Base-by-base conservation (phyloP, 2,329 filamentous ascomycete species). In the Colletotrichum brevisporum region DNA sequence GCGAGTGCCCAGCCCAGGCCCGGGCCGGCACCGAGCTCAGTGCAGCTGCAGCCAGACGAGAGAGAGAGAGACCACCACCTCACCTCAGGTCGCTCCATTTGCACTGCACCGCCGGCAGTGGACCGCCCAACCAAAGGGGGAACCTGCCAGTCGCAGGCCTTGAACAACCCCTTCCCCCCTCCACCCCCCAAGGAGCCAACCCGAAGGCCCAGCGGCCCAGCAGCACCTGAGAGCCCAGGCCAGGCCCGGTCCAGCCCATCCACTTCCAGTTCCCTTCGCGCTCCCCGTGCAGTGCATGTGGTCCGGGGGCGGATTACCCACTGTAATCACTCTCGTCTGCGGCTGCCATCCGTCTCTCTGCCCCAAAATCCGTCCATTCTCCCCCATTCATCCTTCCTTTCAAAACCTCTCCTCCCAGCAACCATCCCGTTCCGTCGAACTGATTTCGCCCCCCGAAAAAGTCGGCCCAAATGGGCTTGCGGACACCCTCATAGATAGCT, bases 331-430 rank as follows among this genome's bases (percentile, higher is more conserved):
- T 70, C 48, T 70, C 63, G 63, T 61, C 63, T 67, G 67, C 67
- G 56, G 56, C 67, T 68, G 47, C 67, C 67, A 63, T 57, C 67
- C 67, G 52, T 68, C 63, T 39, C 53, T 60, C 56, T 70, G 67
- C 56, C 67, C 63, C 67, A 67, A 67, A 68, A 56, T 67, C 67
- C 67, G 52, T 66, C 67, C 63, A 70, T 70, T 67, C 63, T 70
- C 57, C 67, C 63, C 67, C 67, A 70, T 70, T 6, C 58, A 67
- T 68, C 63, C 63, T 67, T 58, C 63, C 56, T 67, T 36, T 43
- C 52, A 68, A 67, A 67, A 61, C 52, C 57, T 67, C 67, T 69
- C 55, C 18, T 62, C 56, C 47, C 36, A 60, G 41, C 55, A 63
- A 52, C 67, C 56, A 59, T 62, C 67, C 67, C 55, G 43, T 69